Base-by-base conservation (phyloP, 805 yeast species). In the Yamadazyma endophytica region DNA sequence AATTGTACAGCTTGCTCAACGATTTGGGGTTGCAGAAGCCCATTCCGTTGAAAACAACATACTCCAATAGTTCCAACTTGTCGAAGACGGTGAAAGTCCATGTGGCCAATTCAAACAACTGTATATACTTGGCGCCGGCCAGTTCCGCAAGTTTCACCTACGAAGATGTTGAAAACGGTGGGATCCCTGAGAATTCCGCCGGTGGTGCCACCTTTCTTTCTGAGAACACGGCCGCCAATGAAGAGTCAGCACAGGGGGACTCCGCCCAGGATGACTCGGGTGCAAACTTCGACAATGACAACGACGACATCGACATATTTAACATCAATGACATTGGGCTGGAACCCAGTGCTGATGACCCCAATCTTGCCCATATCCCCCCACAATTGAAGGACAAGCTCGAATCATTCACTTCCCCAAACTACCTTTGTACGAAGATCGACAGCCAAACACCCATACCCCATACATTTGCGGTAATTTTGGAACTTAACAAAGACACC, bases 381-480 rank as follows among this genome's bases (percentile, higher is more conserved):
- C 16, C 13, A 6, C 32, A 32, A 12, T 41, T 54, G 19, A 45
- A 36, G 18, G 27, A 43, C 14, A 58, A 52, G 34, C 43, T 58
- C 38, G 40, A 44, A 15, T 22, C 35, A 11, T 49, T 57, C 47
- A 38, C 32, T 13, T 54, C 62, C n/a, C 65, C 69, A 1, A 61
- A 61, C 36, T 64, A 58, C 31, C 44, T 58, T 23, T 50, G 57
- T 17, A 50, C 66, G 2, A 52, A 51, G 19, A 56, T 64, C 5
- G 72, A 67, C 33, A 39, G 60, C 3, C 63, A 62, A 8, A 50
- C 52, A 2, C 69, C 67, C 7, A 66, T 71, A 2, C 69, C 79
- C 1, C 77, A 73, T 44, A 73, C 75, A 2, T 61, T 76, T 40
- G 82, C 76, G 0, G 61, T 76, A 2, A 57, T 75, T 4, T 41